Evolutionary conservation across 345 rosid species (phyloP).

Genomic region (Citrus reticulata): DNA sequence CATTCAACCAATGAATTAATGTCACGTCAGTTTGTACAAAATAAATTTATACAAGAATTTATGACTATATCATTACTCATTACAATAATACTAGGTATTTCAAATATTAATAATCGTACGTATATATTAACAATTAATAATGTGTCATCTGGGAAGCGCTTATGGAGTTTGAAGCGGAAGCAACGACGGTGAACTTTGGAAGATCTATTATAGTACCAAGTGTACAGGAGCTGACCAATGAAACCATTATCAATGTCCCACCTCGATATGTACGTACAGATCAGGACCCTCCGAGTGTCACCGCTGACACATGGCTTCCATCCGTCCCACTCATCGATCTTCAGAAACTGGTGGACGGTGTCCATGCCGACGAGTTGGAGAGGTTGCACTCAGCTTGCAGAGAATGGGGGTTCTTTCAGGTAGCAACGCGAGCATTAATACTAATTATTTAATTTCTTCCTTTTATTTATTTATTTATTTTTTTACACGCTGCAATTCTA

Average conservation of each 20-base stretch:
- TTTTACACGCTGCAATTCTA: not conserved
- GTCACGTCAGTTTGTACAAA: too few relatives aligned
- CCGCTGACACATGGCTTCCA: not conserved
- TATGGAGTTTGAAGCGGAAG: not conserved
- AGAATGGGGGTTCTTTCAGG: conserved; percentile 50
- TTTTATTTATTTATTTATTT: not conserved
- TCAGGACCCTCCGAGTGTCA: conserved; percentile 7
- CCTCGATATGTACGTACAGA: conserved; percentile 26
- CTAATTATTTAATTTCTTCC: too few relatives aligned
- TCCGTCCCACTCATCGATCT: conserved; percentile 41
- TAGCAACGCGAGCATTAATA: not conserved
- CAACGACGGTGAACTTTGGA: conserved; percentile 32
- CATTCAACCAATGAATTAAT: too few relatives aligned
- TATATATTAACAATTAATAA: too few relatives aligned
- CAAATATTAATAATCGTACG: too few relatives aligned
- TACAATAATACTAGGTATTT: too few relatives aligned
- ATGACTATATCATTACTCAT: too few relatives aligned
- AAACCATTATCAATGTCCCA: conserved; percentile 34
- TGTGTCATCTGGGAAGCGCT: fast-evolving
- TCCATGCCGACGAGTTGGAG: conserved; percentile 22
- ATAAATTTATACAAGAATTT: too few relatives aligned
- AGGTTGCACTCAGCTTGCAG: conserved; percentile 37
- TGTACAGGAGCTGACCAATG: conserved; percentile 40
- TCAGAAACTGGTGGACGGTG: conserved; percentile 18
- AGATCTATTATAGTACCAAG: conserved; percentile 44